Evolutionary conservation across 2,329 filamentous ascomycete species (phyloP), one percentile per base, ranked within the genome.

Genomic region (Rhynchosporium graminicola): DNA sequence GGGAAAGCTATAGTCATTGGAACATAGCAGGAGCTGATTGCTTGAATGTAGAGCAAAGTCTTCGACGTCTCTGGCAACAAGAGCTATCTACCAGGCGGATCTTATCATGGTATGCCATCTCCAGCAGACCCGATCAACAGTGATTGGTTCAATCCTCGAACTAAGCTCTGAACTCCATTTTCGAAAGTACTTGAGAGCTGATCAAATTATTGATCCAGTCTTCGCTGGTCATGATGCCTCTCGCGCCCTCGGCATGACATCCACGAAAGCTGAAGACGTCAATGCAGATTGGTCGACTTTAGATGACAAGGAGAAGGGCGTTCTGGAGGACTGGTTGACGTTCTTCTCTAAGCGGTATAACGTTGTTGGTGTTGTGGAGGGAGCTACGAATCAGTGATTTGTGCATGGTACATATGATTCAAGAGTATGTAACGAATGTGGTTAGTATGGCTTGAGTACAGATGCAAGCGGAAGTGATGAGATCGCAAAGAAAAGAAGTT

Each of bases 321-420:
- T 90, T 3, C 79, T 99, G 65, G 84, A 94, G 59, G 95, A 99
- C 76, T 99, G 95, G 95, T 86, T 89, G 67, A 96, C 90, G 1
- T 99, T 96, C 78, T 99, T 99, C 78, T 91, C 89, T 69, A 99
- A 98, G 80, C 84, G 95, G 62, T 99, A 99, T 79, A 98, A 97
- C 72, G 84, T 98, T 57, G 87, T 96, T 52, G 92, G 91, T 13
- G 75, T 81, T 61, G 85, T 90, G 15, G 78, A 82, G 63, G 84
- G 83, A 42, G 84, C 85, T 33, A 86, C 82, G 33, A 87, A 87
- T 71, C 54, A 57, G 46, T 57, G 40, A 57, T 20, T 20, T 20
- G 20, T 20, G 20, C 20, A 20, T 20, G 20, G 20, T 20, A 20
- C 20, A 20, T 20, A 20, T 20, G 20, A 20, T 20, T 20, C 20